Evolutionary conservation across 1,284 basidiomycete species (phyloP), one percentile per base, ranked within the genome.

Genomic region (Fistulinella cinereoalba): DNA sequence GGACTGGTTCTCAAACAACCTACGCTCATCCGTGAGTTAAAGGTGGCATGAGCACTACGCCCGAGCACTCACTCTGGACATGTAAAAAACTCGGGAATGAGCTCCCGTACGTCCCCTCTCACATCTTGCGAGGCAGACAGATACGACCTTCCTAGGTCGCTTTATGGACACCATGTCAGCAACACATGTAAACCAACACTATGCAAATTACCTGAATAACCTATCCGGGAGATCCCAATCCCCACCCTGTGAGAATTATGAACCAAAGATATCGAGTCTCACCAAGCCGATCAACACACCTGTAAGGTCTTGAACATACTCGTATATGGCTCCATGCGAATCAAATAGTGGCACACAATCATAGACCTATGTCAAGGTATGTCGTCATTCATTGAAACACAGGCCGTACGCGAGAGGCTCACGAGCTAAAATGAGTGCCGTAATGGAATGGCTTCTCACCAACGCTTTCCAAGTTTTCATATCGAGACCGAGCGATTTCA

Each of bases 221-320:
- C 95, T 78, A 70, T 97, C 94, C 0, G 95, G 92, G n/a, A 97
- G 70, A 71, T 97, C 95, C 81, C 94, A 97, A 57, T 88, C 88
- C n/a, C 94, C 92, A 19, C 92, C 92, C 74, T 85, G 37, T 2
- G 10, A 39, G 32, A 47, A 29, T 9, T 3, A 27, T 36, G 6
- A 31, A 23, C 16, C 9, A 2, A 24, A 15, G 8, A 18, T 1
- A 11, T 46, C 21, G 10, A 12, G 1, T 38, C 19, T n/a, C 18
- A 15, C 25, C 23, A 6, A 2, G 15, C 19, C 19, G 38, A 37
- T 8, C 12, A 11, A 36, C 50, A 36, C 32, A 79, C 79, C 70
- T 94, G 90, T 29, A 94, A 66, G 3, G 88, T 88, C 68, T 90
- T 90, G 73, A 95, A 96, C 83, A 95, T 94, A 60, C 87, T 84